Conservation (phyloP, 73 alveolate genomes). For the Paramecium caudatum region DNA sequence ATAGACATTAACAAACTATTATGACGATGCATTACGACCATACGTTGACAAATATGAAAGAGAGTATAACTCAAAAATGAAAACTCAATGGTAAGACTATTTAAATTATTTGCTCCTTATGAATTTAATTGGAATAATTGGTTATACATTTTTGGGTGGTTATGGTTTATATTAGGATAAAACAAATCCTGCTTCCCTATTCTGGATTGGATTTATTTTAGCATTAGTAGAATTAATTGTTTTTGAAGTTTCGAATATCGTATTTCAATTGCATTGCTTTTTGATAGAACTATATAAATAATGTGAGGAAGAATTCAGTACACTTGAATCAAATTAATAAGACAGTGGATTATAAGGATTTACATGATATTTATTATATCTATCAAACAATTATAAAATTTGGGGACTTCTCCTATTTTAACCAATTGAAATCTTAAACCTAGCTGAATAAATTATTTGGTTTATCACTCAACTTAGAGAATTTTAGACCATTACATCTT, state of each 20-base stretch:
- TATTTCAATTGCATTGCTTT: constrained; percentile 57
- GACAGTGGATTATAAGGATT: background rate
- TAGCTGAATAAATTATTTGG: constrained; percentile 53
- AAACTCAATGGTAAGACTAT: constrained; percentile 67
- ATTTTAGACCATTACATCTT: constrained; percentile 86
- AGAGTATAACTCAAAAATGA: constrained; percentile 14
- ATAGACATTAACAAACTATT: constrained; percentile 15
- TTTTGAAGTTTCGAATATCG: constrained; percentile 53
- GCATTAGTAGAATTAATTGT: constrained; percentile 55
- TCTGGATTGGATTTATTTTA: constrained; percentile 61
- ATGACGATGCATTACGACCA: constrained; percentile 35
- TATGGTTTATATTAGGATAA: background rate
- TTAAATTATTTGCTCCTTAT: constrained; percentile 32
- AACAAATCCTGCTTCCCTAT: background rate
- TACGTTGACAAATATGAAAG: constrained; percentile 53
- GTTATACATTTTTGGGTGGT: background rate
- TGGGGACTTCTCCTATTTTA: constrained; percentile 75
- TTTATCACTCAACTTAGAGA: constrained; percentile 64
- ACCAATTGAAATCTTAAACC: constrained; percentile 75
- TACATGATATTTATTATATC: background rate
- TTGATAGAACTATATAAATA: constrained; percentile 24
- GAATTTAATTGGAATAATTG: constrained; percentile 55
- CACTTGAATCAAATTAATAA: background rate
- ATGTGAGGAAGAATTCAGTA: constrained; percentile 31
- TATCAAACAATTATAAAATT: constrained; percentile 25